phyloP scores from a whole-genome alignment of 2,329 filamentous ascomycete genomes.

The Stagonosporopsis vannaccii region DNA sequence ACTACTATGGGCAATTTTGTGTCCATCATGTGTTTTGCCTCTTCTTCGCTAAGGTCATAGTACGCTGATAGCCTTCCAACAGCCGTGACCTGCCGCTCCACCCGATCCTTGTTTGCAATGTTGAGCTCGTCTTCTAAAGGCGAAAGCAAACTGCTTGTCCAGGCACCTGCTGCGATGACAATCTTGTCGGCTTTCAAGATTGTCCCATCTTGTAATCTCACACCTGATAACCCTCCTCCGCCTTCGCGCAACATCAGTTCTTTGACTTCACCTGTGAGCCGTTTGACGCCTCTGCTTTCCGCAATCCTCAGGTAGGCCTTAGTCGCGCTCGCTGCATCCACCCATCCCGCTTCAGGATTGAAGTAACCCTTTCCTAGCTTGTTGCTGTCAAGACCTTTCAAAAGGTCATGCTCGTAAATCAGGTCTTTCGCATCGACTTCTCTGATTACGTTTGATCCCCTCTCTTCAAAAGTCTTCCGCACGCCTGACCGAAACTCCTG shows the following conservation, averaged over 20 bases:
- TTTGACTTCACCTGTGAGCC: slow-evolving; percentile 54
- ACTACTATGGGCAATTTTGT: slow-evolving; percentile 63
- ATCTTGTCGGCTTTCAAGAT: slow-evolving; percentile 61
- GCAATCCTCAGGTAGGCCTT: slow-evolving; percentile 55
- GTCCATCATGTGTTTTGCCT: slow-evolving; percentile 53
- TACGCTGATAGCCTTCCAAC: slow-evolving; percentile 68
- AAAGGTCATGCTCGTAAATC: slow-evolving; percentile 51
- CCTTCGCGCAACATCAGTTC: slow-evolving; percentile 54
- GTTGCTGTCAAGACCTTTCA: slow-evolving; percentile 38
- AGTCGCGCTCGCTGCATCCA: slow-evolving; percentile 58
- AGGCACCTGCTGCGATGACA: slow-evolving; percentile 64
- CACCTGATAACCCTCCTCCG: slow-evolving; percentile 49
- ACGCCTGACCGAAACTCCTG: slow-evolving; percentile 61
- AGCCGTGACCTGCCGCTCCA: slow-evolving; percentile 62
- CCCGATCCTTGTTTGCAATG: slow-evolving; percentile 55
- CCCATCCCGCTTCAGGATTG: slow-evolving; percentile 63
- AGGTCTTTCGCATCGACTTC: slow-evolving; percentile 45
- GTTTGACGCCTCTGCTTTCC: slow-evolving; percentile 54
- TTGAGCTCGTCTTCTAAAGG: slow-evolving; percentile 55
- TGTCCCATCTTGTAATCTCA: slow-evolving; percentile 57
- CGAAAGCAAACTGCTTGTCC: slow-evolving; percentile 62
- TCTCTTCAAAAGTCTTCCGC: slow-evolving; percentile 60
- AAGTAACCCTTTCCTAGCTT: slow-evolving; percentile 52
- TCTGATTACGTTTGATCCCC: slow-evolving; percentile 51
- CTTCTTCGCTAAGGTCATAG: slow-evolving; percentile 59